Conservation (phyloP, 768 basidiomycete genomes). For the Xanthoconium purpureum region DNA sequence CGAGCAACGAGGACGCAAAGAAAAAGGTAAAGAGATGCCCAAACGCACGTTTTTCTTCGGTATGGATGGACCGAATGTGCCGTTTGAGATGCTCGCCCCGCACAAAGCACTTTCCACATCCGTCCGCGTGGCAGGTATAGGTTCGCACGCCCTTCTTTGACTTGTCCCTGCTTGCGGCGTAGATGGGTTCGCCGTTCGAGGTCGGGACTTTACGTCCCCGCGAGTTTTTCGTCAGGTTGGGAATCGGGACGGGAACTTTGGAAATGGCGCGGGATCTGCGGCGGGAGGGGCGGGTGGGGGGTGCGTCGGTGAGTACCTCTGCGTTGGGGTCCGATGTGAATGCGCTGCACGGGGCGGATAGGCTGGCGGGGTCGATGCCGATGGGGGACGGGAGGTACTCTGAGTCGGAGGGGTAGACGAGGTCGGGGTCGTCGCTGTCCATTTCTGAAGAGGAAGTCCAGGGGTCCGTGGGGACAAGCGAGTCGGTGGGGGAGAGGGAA, state of each 20-base stretch:
- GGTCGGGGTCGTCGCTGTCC: slow-evolving; percentile 19
- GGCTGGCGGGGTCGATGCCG: slow-evolving; percentile 9
- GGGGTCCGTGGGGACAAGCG: neutral
- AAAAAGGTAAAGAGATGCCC: neutral
- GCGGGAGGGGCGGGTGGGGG: slow-evolving; percentile 15
- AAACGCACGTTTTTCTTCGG: slow-evolving; percentile 76
- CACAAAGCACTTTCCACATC: slow-evolving; percentile 77
- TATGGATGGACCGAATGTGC: slow-evolving; percentile 78
- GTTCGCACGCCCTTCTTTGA: slow-evolving; percentile 39
- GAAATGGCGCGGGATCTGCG: slow-evolving; percentile 24
- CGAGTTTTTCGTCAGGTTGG: slow-evolving; percentile 48
- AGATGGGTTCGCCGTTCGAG: slow-evolving; percentile 23
- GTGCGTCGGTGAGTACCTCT: neutral
- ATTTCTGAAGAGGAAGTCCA: slow-evolving; percentile 13
- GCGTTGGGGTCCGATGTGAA: neutral
- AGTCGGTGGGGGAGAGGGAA: slow-evolving; percentile 1
- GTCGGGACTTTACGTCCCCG: slow-evolving; percentile 49
- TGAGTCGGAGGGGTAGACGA: slow-evolving; percentile 22
- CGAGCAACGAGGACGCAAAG: neutral
- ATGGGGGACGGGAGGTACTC: slow-evolving; percentile 18
- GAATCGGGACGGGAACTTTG: slow-evolving; percentile 42
- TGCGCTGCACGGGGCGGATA: neutral
- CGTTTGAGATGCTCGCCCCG: slow-evolving; percentile 80
- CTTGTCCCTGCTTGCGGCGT: slow-evolving; percentile 30
- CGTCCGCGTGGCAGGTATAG: slow-evolving; percentile 65